Evolutionary conservation across 192 early-diverging fungal species (phyloP).

Genomic region (Ambispora gerdemannii): DNA sequence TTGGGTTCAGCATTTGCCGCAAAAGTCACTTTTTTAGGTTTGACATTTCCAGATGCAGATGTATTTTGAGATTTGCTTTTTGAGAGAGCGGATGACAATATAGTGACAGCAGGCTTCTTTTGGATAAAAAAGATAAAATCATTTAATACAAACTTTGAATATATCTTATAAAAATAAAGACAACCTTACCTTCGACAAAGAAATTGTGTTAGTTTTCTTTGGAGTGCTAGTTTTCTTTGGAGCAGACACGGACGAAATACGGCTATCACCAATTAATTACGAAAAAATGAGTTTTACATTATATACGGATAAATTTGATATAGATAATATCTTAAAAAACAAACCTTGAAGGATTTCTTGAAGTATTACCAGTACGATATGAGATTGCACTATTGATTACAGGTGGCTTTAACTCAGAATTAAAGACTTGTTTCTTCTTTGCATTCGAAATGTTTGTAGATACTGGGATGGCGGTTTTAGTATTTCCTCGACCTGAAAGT

Average conservation of each 20-base stretch:
- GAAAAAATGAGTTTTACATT: background rate
- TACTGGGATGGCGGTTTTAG: background rate
- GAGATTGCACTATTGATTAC: background rate
- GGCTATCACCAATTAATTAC: too few species aligned
- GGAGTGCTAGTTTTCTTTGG: background rate
- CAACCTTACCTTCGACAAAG: too few species aligned
- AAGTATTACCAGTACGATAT: background rate
- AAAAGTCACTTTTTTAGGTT: background rate
- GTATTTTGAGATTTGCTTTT: background rate
- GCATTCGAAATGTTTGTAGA: too few species aligned
- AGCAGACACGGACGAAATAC: background rate
- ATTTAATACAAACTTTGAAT: too few species aligned
- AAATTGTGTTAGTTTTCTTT: background rate
- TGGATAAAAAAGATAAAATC: background rate
- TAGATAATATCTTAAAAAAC: background rate
- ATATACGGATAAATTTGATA: background rate
- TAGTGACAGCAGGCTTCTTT: background rate
- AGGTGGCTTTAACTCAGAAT: background rate
- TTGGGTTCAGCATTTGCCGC: background rate
- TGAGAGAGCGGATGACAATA: background rate
- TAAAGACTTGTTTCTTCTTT: too few species aligned
- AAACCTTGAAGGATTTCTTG: background rate
- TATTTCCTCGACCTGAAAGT: background rate
- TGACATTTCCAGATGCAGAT: background rate
- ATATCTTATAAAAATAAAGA: background rate